phyloP scores from a whole-genome alignment of 441 rosid species.

The Pelargonium australe region DNA sequence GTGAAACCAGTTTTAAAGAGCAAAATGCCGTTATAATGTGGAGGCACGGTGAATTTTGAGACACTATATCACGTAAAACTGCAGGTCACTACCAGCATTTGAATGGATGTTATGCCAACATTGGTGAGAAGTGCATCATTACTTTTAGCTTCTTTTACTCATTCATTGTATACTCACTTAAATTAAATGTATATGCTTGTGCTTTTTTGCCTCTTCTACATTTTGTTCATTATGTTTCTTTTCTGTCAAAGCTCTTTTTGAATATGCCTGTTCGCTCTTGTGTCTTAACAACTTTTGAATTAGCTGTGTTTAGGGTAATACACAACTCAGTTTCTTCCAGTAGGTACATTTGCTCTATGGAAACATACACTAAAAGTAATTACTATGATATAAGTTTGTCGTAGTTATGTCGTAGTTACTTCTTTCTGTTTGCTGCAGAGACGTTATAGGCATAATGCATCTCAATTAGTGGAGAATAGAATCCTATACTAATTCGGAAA shows the following conservation, averaged over 20 bases:
- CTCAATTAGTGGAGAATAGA: neutral
- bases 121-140: neutral
- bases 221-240: neutral
- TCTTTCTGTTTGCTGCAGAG: too few species aligned
- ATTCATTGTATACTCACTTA: neutral
- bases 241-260: too few species aligned
- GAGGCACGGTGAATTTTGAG: neutral
- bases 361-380: too few species aligned
- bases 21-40: slow-evolving; percentile 12
- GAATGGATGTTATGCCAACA: neutral
- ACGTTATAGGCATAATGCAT: neutral
- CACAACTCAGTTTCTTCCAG: too few species aligned
- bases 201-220: too few species aligned
- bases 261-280: too few species aligned
- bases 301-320: too few species aligned
- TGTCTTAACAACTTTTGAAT: too few species aligned
- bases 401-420: neutral
- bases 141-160: neutral
- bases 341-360: too few species aligned
- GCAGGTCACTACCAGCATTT: neutral
- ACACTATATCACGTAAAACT: neutral
- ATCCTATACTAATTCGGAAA: too few species aligned
- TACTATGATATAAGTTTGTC: neutral
- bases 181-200: neutral
- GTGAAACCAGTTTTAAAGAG: slow-evolving; percentile 43